These are phyloP conservation scores for Oldenlandia corymbosa DNA, from an alignment of 257 asterid genomes.

Conservation along the genomic window DNA sequence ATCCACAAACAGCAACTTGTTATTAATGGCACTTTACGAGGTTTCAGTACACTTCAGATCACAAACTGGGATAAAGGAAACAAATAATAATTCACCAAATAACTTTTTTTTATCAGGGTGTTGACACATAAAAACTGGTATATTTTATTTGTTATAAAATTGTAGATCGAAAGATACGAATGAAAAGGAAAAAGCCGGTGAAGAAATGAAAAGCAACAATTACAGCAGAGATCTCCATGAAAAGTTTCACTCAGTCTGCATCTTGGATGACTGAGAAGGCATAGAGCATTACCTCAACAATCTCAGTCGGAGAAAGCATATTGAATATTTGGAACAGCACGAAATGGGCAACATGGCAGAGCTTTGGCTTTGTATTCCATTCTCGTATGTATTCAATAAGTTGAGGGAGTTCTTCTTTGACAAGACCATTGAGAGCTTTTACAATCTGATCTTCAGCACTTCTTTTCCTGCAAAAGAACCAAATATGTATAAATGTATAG, in stretches of 20 bases:
- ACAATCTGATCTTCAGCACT: slow-evolving; percentile 43
- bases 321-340: slow-evolving; percentile 48
- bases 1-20: not conserved
- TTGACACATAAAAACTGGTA: too few species aligned
- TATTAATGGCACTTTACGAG: not conserved
- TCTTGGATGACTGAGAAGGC: not conserved
- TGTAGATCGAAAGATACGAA: too few species aligned
- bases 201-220: too few species aligned
- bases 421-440: slow-evolving; percentile 52
- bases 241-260: not conserved
- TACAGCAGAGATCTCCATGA: not conserved
- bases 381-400: slow-evolving; percentile 79
- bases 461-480: slow-evolving; percentile 40
- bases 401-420: slow-evolving; percentile 50
- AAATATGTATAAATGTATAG: not conserved
- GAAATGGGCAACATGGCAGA: slow-evolving; percentile 72
- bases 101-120: too few species aligned
- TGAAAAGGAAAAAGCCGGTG: too few species aligned
- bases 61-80: not conserved
- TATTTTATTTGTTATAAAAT: too few species aligned
- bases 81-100: not conserved
- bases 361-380: slow-evolving; percentile 91
- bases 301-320: slow-evolving; percentile 60
- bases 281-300: slow-evolving; percentile 48
- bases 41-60: not conserved